These are phyloP conservation scores for Podaxis pistillaris DNA, from an alignment of 768 basidiomycete genomes.

Conservation along the genomic window DNA sequence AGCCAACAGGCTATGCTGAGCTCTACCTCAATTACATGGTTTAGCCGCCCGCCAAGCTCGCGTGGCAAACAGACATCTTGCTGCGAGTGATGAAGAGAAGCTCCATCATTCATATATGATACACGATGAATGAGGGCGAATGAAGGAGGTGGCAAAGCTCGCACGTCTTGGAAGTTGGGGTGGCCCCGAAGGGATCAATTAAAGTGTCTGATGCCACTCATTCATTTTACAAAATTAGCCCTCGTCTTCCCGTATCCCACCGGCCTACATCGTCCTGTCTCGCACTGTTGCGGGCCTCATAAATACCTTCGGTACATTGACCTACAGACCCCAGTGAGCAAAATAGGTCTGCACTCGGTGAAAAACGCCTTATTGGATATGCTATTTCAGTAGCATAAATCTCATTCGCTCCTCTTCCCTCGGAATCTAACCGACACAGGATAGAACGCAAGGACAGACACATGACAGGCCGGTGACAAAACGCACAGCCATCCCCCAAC, in stretches of 20 bases:
- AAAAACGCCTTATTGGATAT: background rate
- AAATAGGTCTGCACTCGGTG: background rate
- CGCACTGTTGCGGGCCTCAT: background rate
- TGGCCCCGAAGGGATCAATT: background rate
- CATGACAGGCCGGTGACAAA: background rate
- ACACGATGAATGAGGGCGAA: background rate
- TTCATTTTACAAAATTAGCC: background rate
- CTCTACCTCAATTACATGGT: background rate
- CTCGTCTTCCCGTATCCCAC: background rate
- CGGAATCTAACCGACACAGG: background rate
- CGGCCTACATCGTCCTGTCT: background rate
- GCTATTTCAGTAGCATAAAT: background rate
- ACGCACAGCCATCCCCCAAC: no score
- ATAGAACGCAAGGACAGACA: background rate
- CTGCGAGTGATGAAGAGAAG: background rate
- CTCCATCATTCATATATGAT: background rate
- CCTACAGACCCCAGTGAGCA: background rate
- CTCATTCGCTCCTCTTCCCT: background rate
- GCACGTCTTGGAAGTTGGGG: background rate
- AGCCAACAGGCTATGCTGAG: background rate
- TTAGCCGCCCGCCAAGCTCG: background rate
- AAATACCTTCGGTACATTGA: background rate
- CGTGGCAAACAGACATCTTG: background rate
- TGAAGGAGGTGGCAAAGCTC: background rate
- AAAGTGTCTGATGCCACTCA: background rate